phyloP scores from a whole-genome alignment of 768 basidiomycete species.

The Phylloporus scabripes region DNA sequence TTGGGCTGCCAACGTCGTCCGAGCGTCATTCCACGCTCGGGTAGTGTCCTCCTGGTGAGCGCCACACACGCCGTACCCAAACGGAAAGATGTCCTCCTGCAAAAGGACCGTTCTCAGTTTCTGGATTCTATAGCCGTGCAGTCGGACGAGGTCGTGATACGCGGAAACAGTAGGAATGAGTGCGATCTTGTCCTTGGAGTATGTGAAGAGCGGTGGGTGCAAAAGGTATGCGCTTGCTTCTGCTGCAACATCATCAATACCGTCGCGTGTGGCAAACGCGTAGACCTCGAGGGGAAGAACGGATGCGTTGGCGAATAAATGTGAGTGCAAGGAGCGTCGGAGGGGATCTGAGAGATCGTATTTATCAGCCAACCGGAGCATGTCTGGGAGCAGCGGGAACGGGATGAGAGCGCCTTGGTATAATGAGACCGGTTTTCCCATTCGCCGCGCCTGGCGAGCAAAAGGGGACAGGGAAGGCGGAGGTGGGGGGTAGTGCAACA shows the following conservation, averaged over 20 bases:
- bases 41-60: constrained; percentile 43
- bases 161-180: constrained; percentile 52
- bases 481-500: constrained; percentile 51
- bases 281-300: constrained; percentile 55
- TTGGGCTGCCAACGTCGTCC: constrained; percentile 39
- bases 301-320: constrained; percentile 51
- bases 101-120: constrained; percentile 47
- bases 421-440: constrained; percentile 28
- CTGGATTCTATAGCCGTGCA: constrained; percentile 55
- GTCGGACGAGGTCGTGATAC: constrained; percentile 56
- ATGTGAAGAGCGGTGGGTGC: constrained; percentile 48
- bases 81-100: constrained; percentile 63
- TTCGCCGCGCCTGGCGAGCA: constrained; percentile 24
- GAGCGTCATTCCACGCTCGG: constrained; percentile 48
- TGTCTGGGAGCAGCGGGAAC: constrained; percentile 53
- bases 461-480: constrained; percentile 36
- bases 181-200: constrained; percentile 45
- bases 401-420: constrained; percentile 49
- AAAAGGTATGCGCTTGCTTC: constrained; percentile 55
- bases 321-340: constrained; percentile 39
- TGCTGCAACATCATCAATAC: constrained; percentile 44
- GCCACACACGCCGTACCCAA: constrained; percentile 63
- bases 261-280: constrained; percentile 43
- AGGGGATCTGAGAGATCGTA: constrained; percentile 50
- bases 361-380: constrained; percentile 61